Evolutionary conservation across 2,329 filamentous ascomycete species (phyloP), one percentile per base, ranked within the genome.

Genomic region (Aspergillus fructus): DNA sequence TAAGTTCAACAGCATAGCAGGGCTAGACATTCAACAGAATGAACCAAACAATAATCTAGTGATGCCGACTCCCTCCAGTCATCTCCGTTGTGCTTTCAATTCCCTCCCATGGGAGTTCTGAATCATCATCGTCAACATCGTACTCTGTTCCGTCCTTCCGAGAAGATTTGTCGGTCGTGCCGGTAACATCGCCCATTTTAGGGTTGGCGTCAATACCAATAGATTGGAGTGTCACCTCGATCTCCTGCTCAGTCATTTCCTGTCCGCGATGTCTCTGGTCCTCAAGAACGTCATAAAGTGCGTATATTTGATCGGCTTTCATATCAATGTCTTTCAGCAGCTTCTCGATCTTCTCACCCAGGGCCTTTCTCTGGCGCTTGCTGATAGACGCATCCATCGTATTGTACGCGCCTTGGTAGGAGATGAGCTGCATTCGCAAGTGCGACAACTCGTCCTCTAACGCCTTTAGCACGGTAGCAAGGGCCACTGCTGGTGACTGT

Each of bases 401-500:
- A 62, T 86, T 85, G 73, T 91, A 91, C 39, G 82, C 75, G 3
- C 79, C 79, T 65, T 89, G 84, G 57, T 85, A 82, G 34, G 81
- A 74, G 0, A 82, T 78, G n/a, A 92, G 82, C 66, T 88, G 82
- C 63, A 89, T 81, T 73, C 90, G 89, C 53, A 96, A 76, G 70
- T 96, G 90, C 12, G 83, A 81, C 45, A 93, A 83, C 72, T 96
- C 92, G 69, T 96, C 91, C 64, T 90, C 82, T 3, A 96, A 78
- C 7, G 86, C 83, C 74, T 96, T 94, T 71, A 96, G 87, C 21
- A 96, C 89, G n/a, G 87, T 85, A 7, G 89, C 89, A 23, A 96
- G 83, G 9, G 91, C 91, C 43, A 87, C 76, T 4, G 83, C 85
- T 0, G 91, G 91, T 1, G 85, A 78, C 67, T 90, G 87, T 1